A percentile compares a stretch with the other conserved stretches of the same genome.
Conservation (phyloP, 768 basidiomycete species). For the Suillus clintonianus region DNA sequence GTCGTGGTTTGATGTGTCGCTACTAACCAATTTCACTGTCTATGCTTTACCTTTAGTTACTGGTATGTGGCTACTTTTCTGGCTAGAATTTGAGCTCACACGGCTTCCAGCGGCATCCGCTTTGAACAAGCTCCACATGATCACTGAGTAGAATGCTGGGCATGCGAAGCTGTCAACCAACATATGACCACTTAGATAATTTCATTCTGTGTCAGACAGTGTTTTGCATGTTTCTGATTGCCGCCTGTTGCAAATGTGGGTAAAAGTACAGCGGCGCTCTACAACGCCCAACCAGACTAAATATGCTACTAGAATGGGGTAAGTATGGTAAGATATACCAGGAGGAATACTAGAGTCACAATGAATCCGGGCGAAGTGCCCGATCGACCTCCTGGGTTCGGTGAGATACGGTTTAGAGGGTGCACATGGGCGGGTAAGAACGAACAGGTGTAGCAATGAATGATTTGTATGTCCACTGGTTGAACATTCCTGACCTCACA, state of each 20-base stretch:
- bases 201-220: neutral
- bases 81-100: neutral
- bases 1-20: neutral
- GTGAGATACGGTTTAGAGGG: constrained; percentile 22
- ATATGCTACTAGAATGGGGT: constrained; percentile 35
- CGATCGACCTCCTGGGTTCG: constrained; percentile 9
- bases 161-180: neutral
- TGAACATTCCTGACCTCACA: constrained; percentile 22
- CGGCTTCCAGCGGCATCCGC: constrained; percentile 69
- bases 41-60: constrained; percentile 36
- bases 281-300: constrained; percentile 29
- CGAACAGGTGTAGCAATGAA: constrained; percentile 31
- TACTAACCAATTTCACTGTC: constrained; percentile 3
- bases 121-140: constrained; percentile 83
- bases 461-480: constrained; percentile 12
- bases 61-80: constrained; percentile 39
- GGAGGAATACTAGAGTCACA: constrained; percentile 19
- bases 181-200: neutral
- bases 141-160: constrained; percentile 21
- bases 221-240: constrained; percentile 10
- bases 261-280: constrained; percentile 36
- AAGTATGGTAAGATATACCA: constrained; percentile 30
- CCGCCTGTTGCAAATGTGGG: constrained; percentile 23
- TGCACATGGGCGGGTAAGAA: constrained; percentile 30
- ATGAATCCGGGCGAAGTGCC: constrained; percentile 7